phyloP scores from a whole-genome alignment of 139 green algal genomes.

The Spirogloea muscicola region DNA sequence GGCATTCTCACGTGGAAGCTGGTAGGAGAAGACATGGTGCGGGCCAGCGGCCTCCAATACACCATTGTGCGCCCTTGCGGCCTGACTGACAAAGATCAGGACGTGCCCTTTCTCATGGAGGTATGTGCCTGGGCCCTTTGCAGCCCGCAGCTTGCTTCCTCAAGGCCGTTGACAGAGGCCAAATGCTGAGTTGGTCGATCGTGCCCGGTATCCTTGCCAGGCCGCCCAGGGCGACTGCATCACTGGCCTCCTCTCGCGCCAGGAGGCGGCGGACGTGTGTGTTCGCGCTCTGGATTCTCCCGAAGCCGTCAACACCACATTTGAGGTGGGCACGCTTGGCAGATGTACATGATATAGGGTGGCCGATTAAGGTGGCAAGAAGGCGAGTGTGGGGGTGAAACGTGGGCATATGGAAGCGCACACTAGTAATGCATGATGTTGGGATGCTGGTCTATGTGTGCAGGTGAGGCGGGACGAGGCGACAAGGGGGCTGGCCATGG shows the following conservation, averaged over 20 bases:
- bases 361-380: no score
- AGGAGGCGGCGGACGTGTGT: slow-evolving; percentile 80
- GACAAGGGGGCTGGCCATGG: slow-evolving; percentile 9
- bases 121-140: no score
- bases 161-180: no score
- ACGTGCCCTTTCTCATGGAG: slow-evolving; percentile 38
- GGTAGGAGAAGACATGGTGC: slow-evolving; percentile 71
- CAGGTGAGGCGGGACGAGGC: slow-evolving; percentile 30
- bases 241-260: slow-evolving; percentile 68
- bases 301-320: slow-evolving; percentile 62
- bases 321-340: slow-evolving; percentile 79
- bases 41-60: slow-evolving; percentile 65
- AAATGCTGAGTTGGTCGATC: no score
- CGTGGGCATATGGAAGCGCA: no score
- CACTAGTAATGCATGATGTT: no score
- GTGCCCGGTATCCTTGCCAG: no score
- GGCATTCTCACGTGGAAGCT: slow-evolving; percentile 89
- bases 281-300: slow-evolving; percentile 59
- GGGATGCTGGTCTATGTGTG: not conserved
- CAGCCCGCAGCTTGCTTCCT: no score
- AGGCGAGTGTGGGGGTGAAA: no score
- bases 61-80: slow-evolving; percentile 73
- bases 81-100: slow-evolving; percentile 57
- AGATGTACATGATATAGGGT: no score
- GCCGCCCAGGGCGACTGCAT: slow-evolving; percentile 76